These are phyloP conservation scores for Eucalyptus erythrocorys DNA, from an alignment of 345 rosid species.

Conservation along the genomic window DNA sequence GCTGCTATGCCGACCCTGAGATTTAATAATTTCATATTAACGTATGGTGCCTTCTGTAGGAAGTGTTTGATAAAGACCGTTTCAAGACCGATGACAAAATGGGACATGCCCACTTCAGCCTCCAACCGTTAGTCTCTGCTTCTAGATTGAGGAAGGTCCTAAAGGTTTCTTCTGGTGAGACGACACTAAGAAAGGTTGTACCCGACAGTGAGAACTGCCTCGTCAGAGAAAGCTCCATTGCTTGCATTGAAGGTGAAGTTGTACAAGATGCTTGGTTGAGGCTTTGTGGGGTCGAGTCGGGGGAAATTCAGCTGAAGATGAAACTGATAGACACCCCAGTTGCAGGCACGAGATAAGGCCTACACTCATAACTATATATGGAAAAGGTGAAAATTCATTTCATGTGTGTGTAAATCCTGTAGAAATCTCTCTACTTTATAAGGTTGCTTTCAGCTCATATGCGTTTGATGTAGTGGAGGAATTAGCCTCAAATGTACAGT, in stretches of 20 bases:
- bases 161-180: constrained; percentile 62
- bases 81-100: constrained; percentile 97
- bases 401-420: neutral
- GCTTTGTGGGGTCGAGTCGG: constrained; percentile 77
- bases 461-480: neutral
- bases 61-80: constrained; percentile 93
- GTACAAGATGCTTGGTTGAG: constrained; percentile 86
- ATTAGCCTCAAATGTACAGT: neutral
- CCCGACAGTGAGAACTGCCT: constrained; percentile 80
- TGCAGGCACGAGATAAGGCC: neutral
- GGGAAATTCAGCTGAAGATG: constrained; percentile 82
- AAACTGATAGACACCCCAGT: constrained; percentile 28
- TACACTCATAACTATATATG: neutral
- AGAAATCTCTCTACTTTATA: neutral
- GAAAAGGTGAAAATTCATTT: neutral
- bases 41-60: constrained; percentile 23
- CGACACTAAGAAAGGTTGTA: constrained; percentile 63
- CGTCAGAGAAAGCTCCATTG: constrained; percentile 68
- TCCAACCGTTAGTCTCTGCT: constrained; percentile 82
- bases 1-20: neutral
- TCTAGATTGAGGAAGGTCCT: constrained; percentile 68
- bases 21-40: neutral
- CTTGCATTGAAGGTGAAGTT: constrained; percentile 62
- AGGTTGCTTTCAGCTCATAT: neutral
- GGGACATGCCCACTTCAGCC: constrained; percentile 83